These are phyloP conservation scores for Chlorella sp. DNA, from an alignment of 139 green algal species.

Conservation along the genomic window DNA sequence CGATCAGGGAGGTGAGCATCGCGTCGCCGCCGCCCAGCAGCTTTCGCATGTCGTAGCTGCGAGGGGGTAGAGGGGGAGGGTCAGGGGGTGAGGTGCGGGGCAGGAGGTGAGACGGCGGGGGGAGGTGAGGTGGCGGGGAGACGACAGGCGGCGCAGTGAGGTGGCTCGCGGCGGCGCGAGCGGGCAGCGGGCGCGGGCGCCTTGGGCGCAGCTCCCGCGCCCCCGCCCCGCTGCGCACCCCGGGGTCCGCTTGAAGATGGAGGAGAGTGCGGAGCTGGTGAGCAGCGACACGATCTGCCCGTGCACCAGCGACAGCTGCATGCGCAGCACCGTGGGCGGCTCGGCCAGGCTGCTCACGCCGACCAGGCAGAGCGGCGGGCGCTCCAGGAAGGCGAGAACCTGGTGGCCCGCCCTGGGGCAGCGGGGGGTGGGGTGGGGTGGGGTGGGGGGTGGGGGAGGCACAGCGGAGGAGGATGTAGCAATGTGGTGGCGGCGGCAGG, in stretches of 20 bases:
- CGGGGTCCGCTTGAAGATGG: conserved; percentile 29
- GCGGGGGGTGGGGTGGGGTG: neutral
- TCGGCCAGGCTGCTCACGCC: conserved; percentile 23
- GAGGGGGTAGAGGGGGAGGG: no score
- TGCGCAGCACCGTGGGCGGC: conserved; percentile 35
- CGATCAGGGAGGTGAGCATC: conserved; percentile 42
- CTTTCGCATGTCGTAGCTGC: conserved; percentile 32
- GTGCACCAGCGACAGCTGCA: conserved; percentile 44
- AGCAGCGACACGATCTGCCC: conserved; percentile 33
- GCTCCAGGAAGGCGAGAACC: conserved; percentile 34
- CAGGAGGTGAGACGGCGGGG: no score
- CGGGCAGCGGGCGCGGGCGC: no score
- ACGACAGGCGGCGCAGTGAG: no score
- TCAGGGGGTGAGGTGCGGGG: no score
- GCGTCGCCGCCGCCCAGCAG: conserved; percentile 40
- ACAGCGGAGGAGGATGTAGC: neutral
- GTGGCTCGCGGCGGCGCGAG: no score
- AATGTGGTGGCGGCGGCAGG: neutral
- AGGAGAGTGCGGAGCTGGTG: conserved; percentile 26
- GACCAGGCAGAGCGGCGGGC: conserved; percentile 34
- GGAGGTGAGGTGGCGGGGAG: no score
- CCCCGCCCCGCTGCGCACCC: no score
- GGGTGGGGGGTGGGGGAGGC: neutral
- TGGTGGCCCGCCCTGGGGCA: conserved; percentile 12
- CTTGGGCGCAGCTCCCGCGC: no score